These are phyloP conservation scores for Boletus rubropictus DNA, from an alignment of 768 basidiomycete genomes.

Conservation along the genomic window DNA sequence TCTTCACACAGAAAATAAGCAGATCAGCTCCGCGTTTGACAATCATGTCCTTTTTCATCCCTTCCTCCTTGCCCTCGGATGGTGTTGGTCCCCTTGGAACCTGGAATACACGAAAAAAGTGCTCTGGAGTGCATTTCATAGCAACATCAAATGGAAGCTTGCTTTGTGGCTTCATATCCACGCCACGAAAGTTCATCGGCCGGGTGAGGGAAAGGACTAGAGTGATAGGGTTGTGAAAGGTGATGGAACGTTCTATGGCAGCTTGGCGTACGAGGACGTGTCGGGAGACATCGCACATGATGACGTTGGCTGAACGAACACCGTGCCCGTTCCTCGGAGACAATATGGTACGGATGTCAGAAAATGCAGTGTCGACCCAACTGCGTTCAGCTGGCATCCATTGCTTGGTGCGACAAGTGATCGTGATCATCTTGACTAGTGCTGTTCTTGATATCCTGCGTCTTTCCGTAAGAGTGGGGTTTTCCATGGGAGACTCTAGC, in stretches of 20 bases:
- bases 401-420: conserved; percentile 13
- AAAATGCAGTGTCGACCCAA: conserved; percentile 19
- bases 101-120: conserved; percentile 17
- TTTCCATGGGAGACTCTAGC: conserved; percentile 10
- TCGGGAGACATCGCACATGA: conserved; percentile 21
- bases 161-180: background rate
- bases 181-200: conserved; percentile 9
- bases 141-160: conserved; percentile 18
- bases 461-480: conserved; percentile 10
- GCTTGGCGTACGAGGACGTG: background rate
- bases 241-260: conserved; percentile 9
- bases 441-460: conserved; percentile 18
- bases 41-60: conserved; percentile 2
- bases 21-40: conserved; percentile 22
- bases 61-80: background rate
- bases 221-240: conserved; percentile 13
- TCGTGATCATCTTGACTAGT: conserved; percentile 18
- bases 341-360: conserved; percentile 18
- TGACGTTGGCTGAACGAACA: conserved; percentile 12
- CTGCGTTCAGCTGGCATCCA: conserved; percentile 25
- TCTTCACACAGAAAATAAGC: conserved; percentile 21
- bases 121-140: conserved; percentile 13
- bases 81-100: conserved; percentile 8
- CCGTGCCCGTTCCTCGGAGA: conserved; percentile 4
- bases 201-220: conserved; percentile 4